Conservation (phyloP, 2,329 filamentous ascomycete genomes). For the Xylariaceae sp. region DNA sequence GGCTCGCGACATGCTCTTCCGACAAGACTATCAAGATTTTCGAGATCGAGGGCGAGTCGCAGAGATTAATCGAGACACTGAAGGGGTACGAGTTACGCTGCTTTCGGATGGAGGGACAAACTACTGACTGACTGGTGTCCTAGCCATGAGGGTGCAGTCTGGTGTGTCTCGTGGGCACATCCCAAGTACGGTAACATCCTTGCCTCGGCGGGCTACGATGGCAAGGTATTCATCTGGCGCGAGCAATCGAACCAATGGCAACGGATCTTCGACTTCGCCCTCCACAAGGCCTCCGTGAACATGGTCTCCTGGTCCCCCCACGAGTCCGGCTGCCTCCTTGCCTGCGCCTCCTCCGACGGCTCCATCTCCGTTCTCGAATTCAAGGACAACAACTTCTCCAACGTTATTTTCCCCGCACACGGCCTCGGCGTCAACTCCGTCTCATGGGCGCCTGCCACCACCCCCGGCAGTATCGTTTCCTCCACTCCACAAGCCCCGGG, state of each 20-base stretch:
- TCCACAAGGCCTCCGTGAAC: slow-evolving; percentile 95
- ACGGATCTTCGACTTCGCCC: slow-evolving; percentile 84
- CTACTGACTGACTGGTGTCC: slow-evolving; percentile 20
- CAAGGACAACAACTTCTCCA: slow-evolving; percentile 89
- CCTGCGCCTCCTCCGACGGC: slow-evolving; percentile 90
- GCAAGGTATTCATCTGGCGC: slow-evolving; percentile 97
- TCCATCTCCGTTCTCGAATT: slow-evolving; percentile 93
- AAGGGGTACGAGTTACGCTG: slow-evolving; percentile 65
- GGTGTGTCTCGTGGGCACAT: slow-evolving; percentile 97
- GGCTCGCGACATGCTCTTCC: slow-evolving; percentile 93
- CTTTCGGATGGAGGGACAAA: background rate
- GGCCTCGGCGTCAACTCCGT: slow-evolving; percentile 93
- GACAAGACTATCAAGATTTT: slow-evolving; percentile 99
- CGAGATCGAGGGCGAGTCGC: slow-evolving; percentile 89
- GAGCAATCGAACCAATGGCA: slow-evolving; percentile 75
- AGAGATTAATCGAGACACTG: slow-evolving; percentile 84
- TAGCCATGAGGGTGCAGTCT: slow-evolving; percentile 94
- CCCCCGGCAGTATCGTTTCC: slow-evolving; percentile 78
- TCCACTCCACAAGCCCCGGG: slow-evolving; percentile 54
- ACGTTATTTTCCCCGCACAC: slow-evolving; percentile 85
- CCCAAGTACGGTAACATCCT: slow-evolving; percentile 98
- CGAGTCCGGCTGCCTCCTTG: slow-evolving; percentile 88
- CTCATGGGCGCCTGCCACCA: slow-evolving; percentile 84
- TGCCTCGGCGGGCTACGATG: slow-evolving; percentile 91
- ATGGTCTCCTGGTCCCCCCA: slow-evolving; percentile 97